phyloP scores from a whole-genome alignment of 2,329 filamentous ascomycete species.

The Fonsecaea monophora region DNA sequence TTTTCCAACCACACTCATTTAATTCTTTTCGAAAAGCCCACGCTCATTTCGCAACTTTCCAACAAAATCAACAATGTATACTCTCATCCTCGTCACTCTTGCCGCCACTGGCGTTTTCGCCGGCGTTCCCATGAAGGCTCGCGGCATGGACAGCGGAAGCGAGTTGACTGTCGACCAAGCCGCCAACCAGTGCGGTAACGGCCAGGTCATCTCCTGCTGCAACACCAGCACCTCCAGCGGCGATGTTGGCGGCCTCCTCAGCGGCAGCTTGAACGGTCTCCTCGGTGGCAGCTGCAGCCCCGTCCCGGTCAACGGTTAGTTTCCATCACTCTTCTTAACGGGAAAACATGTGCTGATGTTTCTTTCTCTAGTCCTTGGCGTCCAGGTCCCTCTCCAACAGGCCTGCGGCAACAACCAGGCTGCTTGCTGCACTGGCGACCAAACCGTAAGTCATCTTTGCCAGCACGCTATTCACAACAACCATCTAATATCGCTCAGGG shows the following conservation, averaged over 20 bases:
- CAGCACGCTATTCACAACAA: not conserved
- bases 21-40: not conserved
- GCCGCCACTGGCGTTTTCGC: slow-evolving; percentile 1
- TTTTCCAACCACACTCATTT: not conserved
- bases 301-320: slow-evolving; percentile 1
- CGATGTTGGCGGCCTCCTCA: not conserved
- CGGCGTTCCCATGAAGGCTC: not conserved
- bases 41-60: not conserved
- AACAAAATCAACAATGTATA: not conserved
- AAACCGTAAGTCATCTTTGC: not conserved
- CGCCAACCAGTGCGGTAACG: slow-evolving; percentile 8
- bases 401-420: slow-evolving; percentile 11
- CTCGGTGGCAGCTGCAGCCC: slow-evolving; percentile 11
- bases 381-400: not conserved
- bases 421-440: slow-evolving; percentile 15
- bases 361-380: not conserved
- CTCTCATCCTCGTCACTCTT: not conserved
- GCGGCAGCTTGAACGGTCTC: not conserved
- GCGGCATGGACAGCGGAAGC: not conserved
- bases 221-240: slow-evolving; percentile 3
- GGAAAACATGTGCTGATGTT: not conserved
- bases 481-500: not conserved
- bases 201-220: slow-evolving; percentile 14
- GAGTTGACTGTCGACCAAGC: not conserved
- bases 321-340: not conserved